Base-by-base conservation (phyloP, 73 alveolate species). In the Paramecium primaurelia region DNA sequence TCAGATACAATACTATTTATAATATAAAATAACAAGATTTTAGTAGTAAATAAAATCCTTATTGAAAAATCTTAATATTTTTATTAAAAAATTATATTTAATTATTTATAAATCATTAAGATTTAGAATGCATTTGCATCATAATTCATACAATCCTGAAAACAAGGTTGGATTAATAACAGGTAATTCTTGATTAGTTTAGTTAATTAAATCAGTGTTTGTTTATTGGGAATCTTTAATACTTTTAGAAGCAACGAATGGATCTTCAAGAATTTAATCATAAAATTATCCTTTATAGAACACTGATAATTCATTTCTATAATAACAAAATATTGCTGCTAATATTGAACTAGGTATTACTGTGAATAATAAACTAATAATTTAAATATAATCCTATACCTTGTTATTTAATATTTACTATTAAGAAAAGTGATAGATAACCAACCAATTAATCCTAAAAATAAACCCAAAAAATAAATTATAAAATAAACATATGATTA, bases 371-470 rank as follows among this genome's bases (percentile, higher is more conserved):
- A 64, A 64, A 28, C 84, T 40, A 64, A 22, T 8, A 12, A 5
- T 3, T 12, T 25, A 4, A 32, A 14, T 28, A 64, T n/a, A 64
- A 64, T 18, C 28, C 14, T 54, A 54, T 64, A 64, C 84, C 84
- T 64, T 0, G 84, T 64, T 40, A 40, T 64, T 8, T 64, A 16
- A 64, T 64, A 64, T 64, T 64, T 32, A 64, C 84, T 64, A n/a
- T 64, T 64, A 16, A 37, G 38, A 9, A 80, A 80, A 8, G 91
- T 80, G 30, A 64, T 80, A 18, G 49, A n/a, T 34, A 80, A 12
- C 91, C 91, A 80, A 25, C 64, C 6, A 45, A 80, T 42, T 25
- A 45, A 47, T 45, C 91, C 91, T 26, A 42, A 42, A 47, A 80
- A 45, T 26, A 80, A 26, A 26, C 91, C 91, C 28, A 80, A 26